Evolutionary conservation across 1,139 yeast species (phyloP).

Genomic region (Candida labiduridarum): DNA sequence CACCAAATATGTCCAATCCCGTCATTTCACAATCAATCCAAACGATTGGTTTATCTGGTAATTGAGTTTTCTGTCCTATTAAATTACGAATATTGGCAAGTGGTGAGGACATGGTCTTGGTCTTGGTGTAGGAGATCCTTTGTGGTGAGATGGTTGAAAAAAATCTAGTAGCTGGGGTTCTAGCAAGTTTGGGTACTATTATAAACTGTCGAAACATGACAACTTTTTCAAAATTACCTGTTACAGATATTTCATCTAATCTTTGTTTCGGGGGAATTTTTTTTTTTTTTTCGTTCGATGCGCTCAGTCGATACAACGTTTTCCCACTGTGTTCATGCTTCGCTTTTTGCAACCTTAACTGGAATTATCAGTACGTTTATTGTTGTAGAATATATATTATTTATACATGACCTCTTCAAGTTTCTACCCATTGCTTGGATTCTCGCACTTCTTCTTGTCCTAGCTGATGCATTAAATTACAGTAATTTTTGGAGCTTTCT

Average conservation of each 20-base stretch:
- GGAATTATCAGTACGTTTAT: not conserved
- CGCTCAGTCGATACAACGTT: not conserved
- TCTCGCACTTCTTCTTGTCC: not conserved
- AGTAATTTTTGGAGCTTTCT: conserved; percentile 28
- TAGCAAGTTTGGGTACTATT: not conserved
- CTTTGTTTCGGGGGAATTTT: not conserved
- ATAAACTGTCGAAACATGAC: not conserved
- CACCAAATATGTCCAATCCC: conserved; percentile 74
- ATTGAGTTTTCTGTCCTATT: not conserved
- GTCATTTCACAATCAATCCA: conserved; percentile 95
- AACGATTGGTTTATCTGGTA: conserved; percentile 49
- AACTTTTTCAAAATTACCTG: not conserved
- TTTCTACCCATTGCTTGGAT: not conserved
- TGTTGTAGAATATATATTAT: not conserved
- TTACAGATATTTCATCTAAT: not conserved
- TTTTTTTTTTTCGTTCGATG: not conserved
- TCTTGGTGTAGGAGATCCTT: not conserved
- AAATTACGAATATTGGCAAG: not conserved
- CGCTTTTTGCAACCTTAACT: not conserved
- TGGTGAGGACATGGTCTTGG: too few species aligned
- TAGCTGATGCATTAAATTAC: conserved; percentile 14
- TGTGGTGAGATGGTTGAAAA: not conserved
- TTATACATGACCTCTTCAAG: not conserved
- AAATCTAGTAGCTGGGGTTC: not conserved
- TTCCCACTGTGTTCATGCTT: not conserved